Evolutionary conservation across 2,329 filamentous ascomycete genomes (phyloP).

Genomic region (Penicillium crustosum): DNA sequence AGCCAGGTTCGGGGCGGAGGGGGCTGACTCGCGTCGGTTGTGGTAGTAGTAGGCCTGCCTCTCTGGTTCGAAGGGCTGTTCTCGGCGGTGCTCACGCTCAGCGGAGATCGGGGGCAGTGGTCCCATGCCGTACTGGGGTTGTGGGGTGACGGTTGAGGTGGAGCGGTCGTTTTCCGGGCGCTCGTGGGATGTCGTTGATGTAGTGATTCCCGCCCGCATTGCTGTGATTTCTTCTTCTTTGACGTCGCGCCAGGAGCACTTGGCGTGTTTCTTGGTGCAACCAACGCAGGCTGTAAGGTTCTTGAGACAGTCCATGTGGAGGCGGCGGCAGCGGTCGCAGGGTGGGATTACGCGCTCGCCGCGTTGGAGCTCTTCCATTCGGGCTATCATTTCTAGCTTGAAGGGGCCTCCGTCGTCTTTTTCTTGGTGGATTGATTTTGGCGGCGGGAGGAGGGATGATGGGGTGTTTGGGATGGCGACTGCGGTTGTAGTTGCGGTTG

Average conservation of each 20-base stretch:
- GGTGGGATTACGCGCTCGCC: slow-evolving; percentile 77
- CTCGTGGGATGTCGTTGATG: slow-evolving; percentile 4
- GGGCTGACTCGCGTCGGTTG: slow-evolving; percentile 28
- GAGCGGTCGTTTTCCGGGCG: slow-evolving; percentile 5
- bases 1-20: slow-evolving; percentile 23
- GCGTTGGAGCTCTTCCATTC: slow-evolving; percentile 72
- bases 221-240: slow-evolving; percentile 64
- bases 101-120: slow-evolving; percentile 14
- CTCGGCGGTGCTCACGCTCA: slow-evolving; percentile 14
- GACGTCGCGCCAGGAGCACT: slow-evolving; percentile 82
- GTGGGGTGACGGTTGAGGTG: background rate
- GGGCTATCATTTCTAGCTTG: slow-evolving; percentile 67
- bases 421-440: slow-evolving; percentile 48
- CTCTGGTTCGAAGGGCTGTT: slow-evolving; percentile 1
- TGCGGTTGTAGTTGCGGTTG: slow-evolving; percentile 45
- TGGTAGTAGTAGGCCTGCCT: slow-evolving; percentile 7
- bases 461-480: slow-evolving; percentile 58
- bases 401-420: slow-evolving; percentile 60
- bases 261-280: slow-evolving; percentile 87
- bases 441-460: slow-evolving; percentile 52
- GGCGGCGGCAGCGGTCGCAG: slow-evolving; percentile 76
- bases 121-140: background rate
- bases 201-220: slow-evolving; percentile 13
- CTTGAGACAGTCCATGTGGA: slow-evolving; percentile 80
- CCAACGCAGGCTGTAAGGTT: slow-evolving; percentile 83